phyloP scores from a whole-genome alignment of 2,329 filamentous ascomycete species.

The Didymella sp. region DNA sequence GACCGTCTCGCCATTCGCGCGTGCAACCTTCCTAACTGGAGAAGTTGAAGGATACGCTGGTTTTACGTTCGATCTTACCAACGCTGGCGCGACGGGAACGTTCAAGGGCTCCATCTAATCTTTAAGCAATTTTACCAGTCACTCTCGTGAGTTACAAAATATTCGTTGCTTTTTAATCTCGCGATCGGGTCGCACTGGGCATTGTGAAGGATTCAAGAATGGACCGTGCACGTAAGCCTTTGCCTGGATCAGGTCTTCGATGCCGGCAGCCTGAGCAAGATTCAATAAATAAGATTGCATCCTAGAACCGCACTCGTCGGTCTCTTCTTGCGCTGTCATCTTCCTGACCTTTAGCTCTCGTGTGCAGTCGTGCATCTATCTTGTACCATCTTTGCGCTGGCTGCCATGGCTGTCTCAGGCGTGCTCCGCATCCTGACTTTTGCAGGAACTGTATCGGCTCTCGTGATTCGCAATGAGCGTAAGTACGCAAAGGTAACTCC shows the following conservation, averaged over 20 bases:
- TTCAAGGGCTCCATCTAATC: neutral
- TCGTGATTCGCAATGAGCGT: neutral
- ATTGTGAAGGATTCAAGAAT: slow-evolving; percentile 3
- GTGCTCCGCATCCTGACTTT: neutral
- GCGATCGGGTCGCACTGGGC: neutral
- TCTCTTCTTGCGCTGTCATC: neutral
- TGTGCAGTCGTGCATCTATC: neutral
- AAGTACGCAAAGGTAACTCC: neutral
- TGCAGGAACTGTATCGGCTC: neutral
- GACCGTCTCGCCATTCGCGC: neutral
- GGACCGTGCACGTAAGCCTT: slow-evolving; percentile 14
- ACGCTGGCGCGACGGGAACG: neutral
- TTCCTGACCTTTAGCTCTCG: neutral
- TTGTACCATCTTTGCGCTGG: neutral
- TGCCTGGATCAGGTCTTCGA: slow-evolving; percentile 3
- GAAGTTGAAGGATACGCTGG: neutral
- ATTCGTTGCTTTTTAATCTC: neutral
- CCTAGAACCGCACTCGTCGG: neutral
- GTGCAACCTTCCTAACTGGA: neutral
- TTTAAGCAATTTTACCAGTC: neutral
- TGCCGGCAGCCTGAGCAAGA: slow-evolving; percentile 1
- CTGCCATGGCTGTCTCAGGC: neutral
- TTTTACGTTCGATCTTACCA: neutral
- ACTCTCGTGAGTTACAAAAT: neutral
- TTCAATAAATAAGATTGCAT: neutral